Conservation (phyloP, 345 rosid species). For the Salix udensis region DNA sequence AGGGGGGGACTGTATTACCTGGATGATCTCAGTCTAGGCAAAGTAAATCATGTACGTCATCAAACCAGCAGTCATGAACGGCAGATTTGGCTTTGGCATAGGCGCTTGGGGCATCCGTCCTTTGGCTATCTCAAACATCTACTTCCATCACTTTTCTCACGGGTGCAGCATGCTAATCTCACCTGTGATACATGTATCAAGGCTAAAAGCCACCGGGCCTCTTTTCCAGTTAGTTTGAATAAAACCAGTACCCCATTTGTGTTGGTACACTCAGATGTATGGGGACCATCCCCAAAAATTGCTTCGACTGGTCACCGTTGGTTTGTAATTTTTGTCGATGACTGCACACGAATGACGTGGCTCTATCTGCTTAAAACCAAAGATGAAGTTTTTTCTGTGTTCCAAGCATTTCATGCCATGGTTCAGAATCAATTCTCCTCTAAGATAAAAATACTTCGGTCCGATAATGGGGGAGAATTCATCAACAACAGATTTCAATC, state of each 20-base stretch:
- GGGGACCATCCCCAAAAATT: background rate
- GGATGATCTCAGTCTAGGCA: background rate
- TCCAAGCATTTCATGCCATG: conserved; percentile 5
- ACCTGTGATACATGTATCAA: background rate
- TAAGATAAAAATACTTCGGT: background rate
- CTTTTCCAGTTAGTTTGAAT: background rate
- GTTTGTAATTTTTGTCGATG: conserved; percentile 1
- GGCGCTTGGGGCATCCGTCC: background rate
- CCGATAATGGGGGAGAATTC: background rate
- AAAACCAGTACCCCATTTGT: background rate
- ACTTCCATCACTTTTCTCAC: background rate
- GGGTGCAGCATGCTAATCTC: background rate
- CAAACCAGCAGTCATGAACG: background rate
- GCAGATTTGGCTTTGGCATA: background rate
- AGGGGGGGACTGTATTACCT: background rate
- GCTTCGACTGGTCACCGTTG: background rate
- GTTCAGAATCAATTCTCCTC: background rate
- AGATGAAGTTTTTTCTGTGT: background rate
- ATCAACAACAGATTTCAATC: background rate
- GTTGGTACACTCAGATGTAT: no score
- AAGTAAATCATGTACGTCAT: background rate
- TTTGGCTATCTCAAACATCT: background rate
- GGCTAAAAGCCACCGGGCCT: background rate
- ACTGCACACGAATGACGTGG: conserved; percentile 4
- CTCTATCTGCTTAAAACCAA: background rate